Percentiles rank a stretch among this genome's conserved stretches.
These are phyloP conservation scores for Umbilicus rupestris DNA, from an alignment of 164 flowering plant species.

Conservation along the genomic window DNA sequence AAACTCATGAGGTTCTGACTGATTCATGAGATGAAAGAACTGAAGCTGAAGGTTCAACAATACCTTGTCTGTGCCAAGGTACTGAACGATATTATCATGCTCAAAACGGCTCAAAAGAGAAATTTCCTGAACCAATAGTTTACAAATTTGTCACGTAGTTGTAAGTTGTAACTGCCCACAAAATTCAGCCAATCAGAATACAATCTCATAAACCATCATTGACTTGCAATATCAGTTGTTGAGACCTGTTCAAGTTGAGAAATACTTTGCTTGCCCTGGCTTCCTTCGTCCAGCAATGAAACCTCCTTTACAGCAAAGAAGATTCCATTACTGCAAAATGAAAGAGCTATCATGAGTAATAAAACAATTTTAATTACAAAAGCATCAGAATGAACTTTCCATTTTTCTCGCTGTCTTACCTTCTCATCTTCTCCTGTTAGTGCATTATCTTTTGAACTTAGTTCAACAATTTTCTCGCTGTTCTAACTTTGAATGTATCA, in stretches of 20 bases:
- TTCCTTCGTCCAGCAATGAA: slow-evolving; percentile 66
- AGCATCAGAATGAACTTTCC: background rate
- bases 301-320: slow-evolving; percentile 86
- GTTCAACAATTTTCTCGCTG: no score
- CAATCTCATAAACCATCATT: background rate
- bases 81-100: slow-evolving; percentile 14
- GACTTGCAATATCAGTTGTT: background rate
- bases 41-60: slow-evolving; percentile 5
- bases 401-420: background rate
- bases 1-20: background rate
- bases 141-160: background rate
- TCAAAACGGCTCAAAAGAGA: slow-evolving; percentile 43
- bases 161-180: no score
- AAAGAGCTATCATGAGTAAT: background rate
- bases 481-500: no score
- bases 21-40: background rate
- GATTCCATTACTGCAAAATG: slow-evolving; percentile 56
- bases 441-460: background rate
- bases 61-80: slow-evolving; percentile 11
- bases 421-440: background rate
- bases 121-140: slow-evolving; percentile 37
- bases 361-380: background rate
- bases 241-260: slow-evolving; percentile 69
- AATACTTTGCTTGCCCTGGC: slow-evolving; percentile 48
- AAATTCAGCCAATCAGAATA: background rate